Percentiles rank a stretch among this genome's conserved stretches.
These are phyloP conservation scores for Suillus occidentalis DNA, from an alignment of 768 basidiomycete genomes.

Conservation along the genomic window DNA sequence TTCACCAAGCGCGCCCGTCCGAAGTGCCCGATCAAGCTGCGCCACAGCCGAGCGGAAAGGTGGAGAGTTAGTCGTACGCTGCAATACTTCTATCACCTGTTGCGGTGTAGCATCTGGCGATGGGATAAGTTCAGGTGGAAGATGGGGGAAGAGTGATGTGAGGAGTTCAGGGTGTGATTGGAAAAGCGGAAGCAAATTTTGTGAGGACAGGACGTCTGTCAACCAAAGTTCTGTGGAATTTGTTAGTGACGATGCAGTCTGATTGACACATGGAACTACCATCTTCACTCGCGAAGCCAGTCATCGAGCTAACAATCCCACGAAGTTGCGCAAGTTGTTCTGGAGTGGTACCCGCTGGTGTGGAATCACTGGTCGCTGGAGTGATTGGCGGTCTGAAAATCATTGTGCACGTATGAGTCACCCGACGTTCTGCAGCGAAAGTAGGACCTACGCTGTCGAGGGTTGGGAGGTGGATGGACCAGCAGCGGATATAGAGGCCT, in stretches of 20 bases:
- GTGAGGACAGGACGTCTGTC: slow-evolving; percentile 72
- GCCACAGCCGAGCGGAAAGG: slow-evolving; percentile 81
- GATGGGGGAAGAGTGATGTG: slow-evolving; percentile 71
- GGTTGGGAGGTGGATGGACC: slow-evolving; percentile 34
- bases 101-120: slow-evolving; percentile 53
- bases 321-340: slow-evolving; percentile 68
- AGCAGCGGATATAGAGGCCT: slow-evolving; percentile 40
- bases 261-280: slow-evolving; percentile 1
- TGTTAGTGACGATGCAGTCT: slow-evolving; percentile 8
- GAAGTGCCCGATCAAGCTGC: slow-evolving; percentile 81
- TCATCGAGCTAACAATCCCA: slow-evolving; percentile 49
- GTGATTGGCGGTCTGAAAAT: not conserved
- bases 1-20: slow-evolving; percentile 74
- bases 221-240: slow-evolving; percentile 50
- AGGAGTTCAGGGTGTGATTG: slow-evolving; percentile 67
- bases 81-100: slow-evolving; percentile 51
- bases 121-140: slow-evolving; percentile 74
- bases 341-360: slow-evolving; percentile 38
- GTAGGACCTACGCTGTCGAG: slow-evolving; percentile 24
- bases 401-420: not conserved
- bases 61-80: slow-evolving; percentile 76
- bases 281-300: slow-evolving; percentile 31
- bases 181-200: slow-evolving; percentile 74
- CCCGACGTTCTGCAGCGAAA: not conserved
- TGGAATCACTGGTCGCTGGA: slow-evolving; percentile 1